Percentiles rank a stretch among this genome's conserved stretches.
These are phyloP conservation scores for Leonotis leonurus DNA, from an alignment of 257 asterid genomes.

Conservation along the genomic window DNA sequence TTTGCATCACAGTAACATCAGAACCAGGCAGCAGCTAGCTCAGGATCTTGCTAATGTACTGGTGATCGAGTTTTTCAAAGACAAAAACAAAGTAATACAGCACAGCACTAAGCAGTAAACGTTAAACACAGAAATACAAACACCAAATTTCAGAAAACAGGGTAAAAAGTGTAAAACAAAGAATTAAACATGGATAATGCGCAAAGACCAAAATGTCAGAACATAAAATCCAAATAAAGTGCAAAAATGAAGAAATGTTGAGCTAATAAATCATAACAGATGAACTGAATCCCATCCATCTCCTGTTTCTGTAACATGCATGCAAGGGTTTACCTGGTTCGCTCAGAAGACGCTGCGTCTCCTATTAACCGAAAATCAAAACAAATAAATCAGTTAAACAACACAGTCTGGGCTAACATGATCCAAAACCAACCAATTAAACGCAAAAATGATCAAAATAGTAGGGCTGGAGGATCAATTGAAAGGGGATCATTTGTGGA, in stretches of 20 bases:
- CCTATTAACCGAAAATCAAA: slow-evolving; percentile 37
- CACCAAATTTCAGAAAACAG: not conserved
- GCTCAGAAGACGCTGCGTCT: slow-evolving; percentile 97
- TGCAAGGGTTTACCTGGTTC: slow-evolving; percentile 66
- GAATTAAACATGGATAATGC: not conserved
- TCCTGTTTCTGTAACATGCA: not conserved
- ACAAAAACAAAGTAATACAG: not conserved
- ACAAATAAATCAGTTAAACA: slow-evolving; percentile 6
- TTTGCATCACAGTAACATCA: not conserved
- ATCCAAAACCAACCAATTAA: slow-evolving; percentile 12
- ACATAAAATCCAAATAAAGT: not conserved
- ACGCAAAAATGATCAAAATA: not conserved
- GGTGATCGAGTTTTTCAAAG: not conserved
- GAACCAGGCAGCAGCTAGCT: not conserved
- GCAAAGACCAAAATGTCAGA: not conserved
- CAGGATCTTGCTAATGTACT: not conserved
- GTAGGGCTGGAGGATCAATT: slow-evolving; percentile 23
- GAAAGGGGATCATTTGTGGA: slow-evolving; percentile 38
- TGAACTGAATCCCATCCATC: not conserved
- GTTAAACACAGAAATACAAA: too few species aligned
- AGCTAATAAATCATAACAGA: not conserved
- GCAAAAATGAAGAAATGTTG: not conserved
- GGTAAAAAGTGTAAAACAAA: too few species aligned
- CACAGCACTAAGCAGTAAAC: too few species aligned
- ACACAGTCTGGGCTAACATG: not conserved